Conservation (phyloP, 2,329 filamentous ascomycete species). For the Cladosporium sp. region DNA sequence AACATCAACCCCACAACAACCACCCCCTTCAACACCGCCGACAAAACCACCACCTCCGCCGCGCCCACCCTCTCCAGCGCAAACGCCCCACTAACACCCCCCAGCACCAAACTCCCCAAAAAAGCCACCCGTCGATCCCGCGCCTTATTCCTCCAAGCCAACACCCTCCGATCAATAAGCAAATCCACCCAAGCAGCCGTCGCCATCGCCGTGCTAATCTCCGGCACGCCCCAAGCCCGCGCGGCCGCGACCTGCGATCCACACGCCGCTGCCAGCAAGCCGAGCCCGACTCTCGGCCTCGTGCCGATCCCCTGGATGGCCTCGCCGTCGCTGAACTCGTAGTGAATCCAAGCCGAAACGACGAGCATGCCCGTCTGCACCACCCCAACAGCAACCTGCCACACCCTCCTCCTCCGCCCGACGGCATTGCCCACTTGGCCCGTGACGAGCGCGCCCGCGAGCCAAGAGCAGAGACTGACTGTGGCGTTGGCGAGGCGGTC, state of each 20-base stretch:
- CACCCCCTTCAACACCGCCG: conserved; percentile 40
- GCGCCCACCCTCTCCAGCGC: conserved; percentile 41
- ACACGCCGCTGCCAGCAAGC: conserved; percentile 51
- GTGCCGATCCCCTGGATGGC: too few relatives aligned
- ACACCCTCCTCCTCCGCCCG: conserved; percentile 44
- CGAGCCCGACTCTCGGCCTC: neutral
- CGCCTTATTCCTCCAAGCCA: conserved; percentile 45
- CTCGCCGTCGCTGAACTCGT: too few relatives aligned
- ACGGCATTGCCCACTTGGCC: conserved; percentile 55
- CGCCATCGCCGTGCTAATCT: conserved; percentile 63
- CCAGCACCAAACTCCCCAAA: conserved; percentile 44
- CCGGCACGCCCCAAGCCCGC: conserved; percentile 52
- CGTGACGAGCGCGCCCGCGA: conserved; percentile 51
- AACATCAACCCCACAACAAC: neutral
- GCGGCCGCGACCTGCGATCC: conserved; percentile 58
- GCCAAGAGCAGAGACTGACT: conserved; percentile 53
- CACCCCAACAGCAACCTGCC: conserved; percentile 53
- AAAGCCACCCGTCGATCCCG: conserved; percentile 51
- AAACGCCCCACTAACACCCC: conserved; percentile 50
- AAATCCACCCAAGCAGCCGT: conserved; percentile 61
- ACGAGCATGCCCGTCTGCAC: too few relatives aligned
- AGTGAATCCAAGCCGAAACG: too few relatives aligned
- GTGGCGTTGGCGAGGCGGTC: conserved; percentile 45
- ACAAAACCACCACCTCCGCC: conserved; percentile 41
- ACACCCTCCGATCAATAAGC: conserved; percentile 51